phyloP scores from a whole-genome alignment of 495 filamentous ascomycete genomes.

The Aspergillus wentii region DNA sequence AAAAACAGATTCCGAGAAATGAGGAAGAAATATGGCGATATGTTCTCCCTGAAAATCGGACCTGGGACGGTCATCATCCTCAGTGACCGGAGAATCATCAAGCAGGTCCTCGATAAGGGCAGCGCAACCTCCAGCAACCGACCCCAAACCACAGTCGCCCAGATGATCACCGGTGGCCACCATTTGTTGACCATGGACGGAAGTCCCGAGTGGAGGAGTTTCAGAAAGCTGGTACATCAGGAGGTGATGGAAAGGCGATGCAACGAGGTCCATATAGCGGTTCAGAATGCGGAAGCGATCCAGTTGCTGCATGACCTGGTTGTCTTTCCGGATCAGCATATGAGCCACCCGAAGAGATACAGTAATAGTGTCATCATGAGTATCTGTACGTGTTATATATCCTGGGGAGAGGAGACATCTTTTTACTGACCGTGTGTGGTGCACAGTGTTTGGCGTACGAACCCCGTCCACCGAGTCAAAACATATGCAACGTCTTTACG shows the following conservation, averaged over 20 bases:
- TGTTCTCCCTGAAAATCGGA: constrained; percentile 41
- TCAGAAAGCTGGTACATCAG: constrained; percentile 38
- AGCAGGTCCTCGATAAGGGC: constrained; percentile 41
- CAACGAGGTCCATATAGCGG: constrained; percentile 31
- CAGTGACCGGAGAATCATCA: constrained; percentile 27
- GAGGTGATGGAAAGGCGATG: constrained; percentile 33
- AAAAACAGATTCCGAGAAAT: constrained; percentile 36
- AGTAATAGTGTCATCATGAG: constrained; percentile 42
- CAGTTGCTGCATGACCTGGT: constrained; percentile 44
- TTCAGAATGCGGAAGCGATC: constrained; percentile 40
- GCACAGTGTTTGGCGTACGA: constrained; percentile 41
- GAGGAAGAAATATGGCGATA: constrained; percentile 37
- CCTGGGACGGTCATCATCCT: constrained; percentile 32
- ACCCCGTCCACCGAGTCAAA: constrained; percentile 14
- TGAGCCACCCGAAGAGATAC: constrained; percentile 42
- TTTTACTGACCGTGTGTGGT: neutral
- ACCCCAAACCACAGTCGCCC: constrained; percentile 36
- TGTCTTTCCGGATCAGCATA: constrained; percentile 29
- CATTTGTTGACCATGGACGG: constrained; percentile 46
- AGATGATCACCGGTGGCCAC: constrained; percentile 38
- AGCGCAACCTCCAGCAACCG: constrained; percentile 38
- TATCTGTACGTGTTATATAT: constrained; percentile 15
- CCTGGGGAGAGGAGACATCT: too few species aligned
- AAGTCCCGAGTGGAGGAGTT: constrained; percentile 32
- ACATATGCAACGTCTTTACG: constrained; percentile 37